Percentiles rank a stretch among this genome's conserved stretches.
phyloP scores from a whole-genome alignment of 352 stramenopile species.

The Phytophthora pini region DNA sequence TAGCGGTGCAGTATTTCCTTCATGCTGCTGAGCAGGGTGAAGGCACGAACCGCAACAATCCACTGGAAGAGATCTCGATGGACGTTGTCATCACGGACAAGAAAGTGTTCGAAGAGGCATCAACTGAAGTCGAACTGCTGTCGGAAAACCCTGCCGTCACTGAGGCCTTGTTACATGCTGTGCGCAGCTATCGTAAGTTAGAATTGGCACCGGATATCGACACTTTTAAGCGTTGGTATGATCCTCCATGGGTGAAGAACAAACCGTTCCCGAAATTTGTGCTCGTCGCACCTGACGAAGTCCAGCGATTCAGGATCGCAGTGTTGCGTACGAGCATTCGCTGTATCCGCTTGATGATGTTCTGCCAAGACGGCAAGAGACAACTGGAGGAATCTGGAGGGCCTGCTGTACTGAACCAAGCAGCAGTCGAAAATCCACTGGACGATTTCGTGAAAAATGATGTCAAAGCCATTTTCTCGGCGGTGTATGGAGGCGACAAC shows the following conservation, averaged over 20 bases:
- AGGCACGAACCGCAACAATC: slow-evolving; percentile 56
- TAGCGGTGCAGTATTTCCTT: slow-evolving; percentile 74
- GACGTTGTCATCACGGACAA: slow-evolving; percentile 65
- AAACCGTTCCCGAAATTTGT: slow-evolving; percentile 59
- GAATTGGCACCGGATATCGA: slow-evolving; percentile 60
- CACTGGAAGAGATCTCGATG: slow-evolving; percentile 58
- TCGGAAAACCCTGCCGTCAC: slow-evolving; percentile 63
- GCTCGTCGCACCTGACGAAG: slow-evolving; percentile 49
- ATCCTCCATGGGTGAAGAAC: slow-evolving; percentile 57
- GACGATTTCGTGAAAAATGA: slow-evolving; percentile 80
- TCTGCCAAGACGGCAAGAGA: slow-evolving; percentile 52
- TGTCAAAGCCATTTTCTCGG: slow-evolving; percentile 76
- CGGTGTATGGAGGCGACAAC: slow-evolving; percentile 73
- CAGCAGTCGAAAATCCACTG: slow-evolving; percentile 63
- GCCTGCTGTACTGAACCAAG: slow-evolving; percentile 57
- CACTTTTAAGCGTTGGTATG: slow-evolving; percentile 60
- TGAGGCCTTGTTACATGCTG: slow-evolving; percentile 47
- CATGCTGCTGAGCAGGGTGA: slow-evolving; percentile 70
- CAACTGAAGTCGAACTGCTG: slow-evolving; percentile 76
- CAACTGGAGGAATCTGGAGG: slow-evolving; percentile 50
- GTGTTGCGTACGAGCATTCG: slow-evolving; percentile 66
- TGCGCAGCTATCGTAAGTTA: slow-evolving; percentile 50
- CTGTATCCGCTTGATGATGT: slow-evolving; percentile 71
- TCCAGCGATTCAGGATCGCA: slow-evolving; percentile 57
- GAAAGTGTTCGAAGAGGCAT: slow-evolving; percentile 64